Evolutionary conservation across 1,284 basidiomycete species (phyloP), one percentile per base, ranked within the genome.

Genomic region (Exsudoporus floridanus): DNA sequence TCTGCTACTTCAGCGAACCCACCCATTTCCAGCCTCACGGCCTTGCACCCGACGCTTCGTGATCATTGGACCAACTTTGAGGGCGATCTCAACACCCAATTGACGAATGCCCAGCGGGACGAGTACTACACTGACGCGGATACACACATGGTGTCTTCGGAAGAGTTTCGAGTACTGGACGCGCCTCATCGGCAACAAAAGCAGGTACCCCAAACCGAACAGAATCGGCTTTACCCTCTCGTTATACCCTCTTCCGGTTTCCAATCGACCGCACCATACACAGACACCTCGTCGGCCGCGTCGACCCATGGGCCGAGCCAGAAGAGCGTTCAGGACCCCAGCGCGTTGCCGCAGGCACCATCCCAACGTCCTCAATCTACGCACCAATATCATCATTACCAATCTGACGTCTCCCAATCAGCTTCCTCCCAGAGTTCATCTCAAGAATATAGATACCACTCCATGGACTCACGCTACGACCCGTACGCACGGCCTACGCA

Each of bases 11-110:
- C 34, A 21, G 46, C 38, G 23, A 27, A 49, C n/a, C 38, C 33
- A 7, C 19, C 51, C 27, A 40, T 55, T 3, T 45, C 52, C 9
- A 69, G 69, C 6, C 77, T 81, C 49, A 73, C 73, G 12, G 71
- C 72, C 38, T 78, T 82, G 21, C 85, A 88, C 62, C 82, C 83
- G 5, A 78, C 74, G 51, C 70, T 88, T 43, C 76, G 83, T 9
- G 77, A 79, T 53, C 82, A 87, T 56, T 73, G 85, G 57, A 73
- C 75, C 54, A 69, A 71, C 35, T 86, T 88, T 60, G 81, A 84
- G 9, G 80, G 78, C 0, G 73, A 77, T 44, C 77, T 87, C 55
- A 75, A 77, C 25, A 71, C 73, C 13, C 83, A 83, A 64, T 76
- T 86, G n/a, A 69, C 73, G 39, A 73, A 74, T 50, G 79, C 77